These are phyloP conservation scores for Coemansia sp. DNA, from an alignment of 192 early-diverging fungal species.

Conservation along the genomic window DNA sequence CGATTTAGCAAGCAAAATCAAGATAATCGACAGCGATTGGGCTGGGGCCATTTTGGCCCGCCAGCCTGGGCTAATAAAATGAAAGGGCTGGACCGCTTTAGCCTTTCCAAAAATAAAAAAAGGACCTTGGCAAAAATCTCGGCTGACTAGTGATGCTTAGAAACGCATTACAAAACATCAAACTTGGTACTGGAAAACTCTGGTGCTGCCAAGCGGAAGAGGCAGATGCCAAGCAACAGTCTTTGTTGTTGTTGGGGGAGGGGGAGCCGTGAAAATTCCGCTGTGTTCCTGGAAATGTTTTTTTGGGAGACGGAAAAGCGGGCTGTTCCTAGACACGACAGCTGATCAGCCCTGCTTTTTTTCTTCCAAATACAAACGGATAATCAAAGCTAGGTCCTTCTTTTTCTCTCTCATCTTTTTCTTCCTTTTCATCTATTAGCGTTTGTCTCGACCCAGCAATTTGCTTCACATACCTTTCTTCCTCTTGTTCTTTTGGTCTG, in stretches of 20 bases:
- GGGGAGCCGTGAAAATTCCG: neutral
- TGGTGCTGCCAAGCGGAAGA: neutral
- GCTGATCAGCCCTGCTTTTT: constrained; percentile 4
- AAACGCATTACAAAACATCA: neutral
- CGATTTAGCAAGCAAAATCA: neutral
- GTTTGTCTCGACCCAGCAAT: constrained; percentile 3
- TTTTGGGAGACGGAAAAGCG: neutral
- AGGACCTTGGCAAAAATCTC: neutral
- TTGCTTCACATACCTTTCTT: neutral
- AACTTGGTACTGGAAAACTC: neutral
- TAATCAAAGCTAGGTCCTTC: neutral
- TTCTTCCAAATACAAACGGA: constrained; percentile 2
- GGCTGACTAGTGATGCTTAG: neutral
- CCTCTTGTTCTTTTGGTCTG: neutral
- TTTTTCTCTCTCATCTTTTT: constrained; percentile 5
- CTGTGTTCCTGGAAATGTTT: constrained; percentile 1
- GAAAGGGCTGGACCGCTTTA: neutral
- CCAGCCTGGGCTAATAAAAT: neutral
- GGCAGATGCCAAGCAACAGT: neutral
- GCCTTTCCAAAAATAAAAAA: neutral
- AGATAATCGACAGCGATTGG: neutral
- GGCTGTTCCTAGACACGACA: neutral
- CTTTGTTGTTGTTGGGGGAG: neutral
- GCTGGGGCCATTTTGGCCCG: neutral
- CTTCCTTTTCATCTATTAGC: neutral